Percentiles rank a stretch among this genome's conserved stretches.
Evolutionary conservation across 2,329 filamentous ascomycete genomes (phyloP).

Genomic region (Penicillium aurantiogriseum): DNA sequence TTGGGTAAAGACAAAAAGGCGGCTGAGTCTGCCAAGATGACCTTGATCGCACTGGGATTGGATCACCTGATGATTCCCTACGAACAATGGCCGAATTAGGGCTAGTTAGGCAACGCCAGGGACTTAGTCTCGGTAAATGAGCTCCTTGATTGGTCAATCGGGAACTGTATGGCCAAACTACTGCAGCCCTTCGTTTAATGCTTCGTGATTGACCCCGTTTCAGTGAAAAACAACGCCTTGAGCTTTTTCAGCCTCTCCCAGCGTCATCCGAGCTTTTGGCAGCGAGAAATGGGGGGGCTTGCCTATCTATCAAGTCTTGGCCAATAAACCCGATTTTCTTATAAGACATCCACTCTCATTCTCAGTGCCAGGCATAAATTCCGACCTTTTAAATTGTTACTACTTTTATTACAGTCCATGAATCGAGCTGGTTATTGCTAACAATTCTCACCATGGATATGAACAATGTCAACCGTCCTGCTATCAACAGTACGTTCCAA

Average conservation of each 20-base stretch:
- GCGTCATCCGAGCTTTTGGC: not conserved
- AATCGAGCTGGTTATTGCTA: not conserved
- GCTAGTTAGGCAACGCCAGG: not conserved
- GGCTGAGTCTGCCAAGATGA: not conserved
- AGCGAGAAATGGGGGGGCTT: not conserved
- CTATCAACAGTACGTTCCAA: conserved; percentile 11
- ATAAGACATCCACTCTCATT: not conserved
- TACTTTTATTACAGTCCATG: not conserved
- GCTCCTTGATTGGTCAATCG: conserved; percentile 1
- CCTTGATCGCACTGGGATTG: conserved; percentile 9
- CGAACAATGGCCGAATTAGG: not conserved
- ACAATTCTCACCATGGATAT: conserved; percentile 1
- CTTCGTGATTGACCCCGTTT: not conserved
- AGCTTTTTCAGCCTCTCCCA: not conserved
- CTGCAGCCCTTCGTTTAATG: not conserved
- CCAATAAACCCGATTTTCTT: not conserved
- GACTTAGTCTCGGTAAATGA: conserved; percentile 8
- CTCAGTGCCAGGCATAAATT: not conserved
- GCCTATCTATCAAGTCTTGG: not conserved
- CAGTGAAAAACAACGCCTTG: not conserved
- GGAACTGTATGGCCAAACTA: conserved; percentile 4
- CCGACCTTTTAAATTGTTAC: not conserved
- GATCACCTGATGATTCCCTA: conserved; percentile 4
- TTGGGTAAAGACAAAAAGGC: not conserved
- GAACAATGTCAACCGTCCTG: conserved; percentile 1